Conservation (phyloP, 768 basidiomycete genomes). For the Agaricus sinodeliciosus region DNA sequence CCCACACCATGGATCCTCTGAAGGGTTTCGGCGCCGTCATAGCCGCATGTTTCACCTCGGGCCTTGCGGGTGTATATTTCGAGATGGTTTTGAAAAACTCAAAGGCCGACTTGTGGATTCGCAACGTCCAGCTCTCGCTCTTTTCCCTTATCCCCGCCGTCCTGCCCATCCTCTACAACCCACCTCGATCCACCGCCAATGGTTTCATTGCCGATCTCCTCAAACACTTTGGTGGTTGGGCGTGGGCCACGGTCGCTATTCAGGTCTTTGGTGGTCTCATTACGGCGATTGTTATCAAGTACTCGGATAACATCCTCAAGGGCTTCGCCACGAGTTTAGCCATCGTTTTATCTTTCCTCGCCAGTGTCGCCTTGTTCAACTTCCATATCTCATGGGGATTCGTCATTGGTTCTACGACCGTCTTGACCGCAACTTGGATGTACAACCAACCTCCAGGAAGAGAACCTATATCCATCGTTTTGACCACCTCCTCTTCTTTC, state of each 20-base stretch:
- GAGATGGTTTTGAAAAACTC: slow-evolving; percentile 95
- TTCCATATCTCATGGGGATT: slow-evolving; percentile 86
- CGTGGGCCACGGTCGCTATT: slow-evolving; percentile 85
- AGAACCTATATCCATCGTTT: slow-evolving; percentile 21
- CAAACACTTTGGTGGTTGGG: slow-evolving; percentile 88
- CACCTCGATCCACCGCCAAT: slow-evolving; percentile 33
- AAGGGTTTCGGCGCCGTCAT: slow-evolving; percentile 88
- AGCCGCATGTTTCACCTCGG: slow-evolving; percentile 91
- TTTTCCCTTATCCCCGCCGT: slow-evolving; percentile 92
- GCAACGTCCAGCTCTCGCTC: slow-evolving; percentile 91
- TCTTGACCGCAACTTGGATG: slow-evolving; percentile 87
- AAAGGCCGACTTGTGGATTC: slow-evolving; percentile 87
- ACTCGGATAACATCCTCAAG: slow-evolving; percentile 91
- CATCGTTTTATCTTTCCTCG: slow-evolving; percentile 93
- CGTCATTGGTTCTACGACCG: slow-evolving; percentile 78
- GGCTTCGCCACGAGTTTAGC: slow-evolving; percentile 96
- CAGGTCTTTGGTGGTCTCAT: slow-evolving; percentile 92
- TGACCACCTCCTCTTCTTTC: slow-evolving; percentile 13
- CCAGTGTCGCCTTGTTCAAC: slow-evolving; percentile 86
- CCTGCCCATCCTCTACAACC: slow-evolving; percentile 62
- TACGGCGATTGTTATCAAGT: slow-evolving; percentile 95
- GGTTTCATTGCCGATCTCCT: slow-evolving; percentile 59
- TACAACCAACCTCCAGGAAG: slow-evolving; percentile 72
- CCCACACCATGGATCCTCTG: slow-evolving; percentile 75
- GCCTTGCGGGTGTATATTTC: slow-evolving; percentile 95